Evolutionary conservation across 2,329 filamentous ascomycete genomes (phyloP), one percentile per base, ranked within the genome.

Genomic region (Claviceps sp.): DNA sequence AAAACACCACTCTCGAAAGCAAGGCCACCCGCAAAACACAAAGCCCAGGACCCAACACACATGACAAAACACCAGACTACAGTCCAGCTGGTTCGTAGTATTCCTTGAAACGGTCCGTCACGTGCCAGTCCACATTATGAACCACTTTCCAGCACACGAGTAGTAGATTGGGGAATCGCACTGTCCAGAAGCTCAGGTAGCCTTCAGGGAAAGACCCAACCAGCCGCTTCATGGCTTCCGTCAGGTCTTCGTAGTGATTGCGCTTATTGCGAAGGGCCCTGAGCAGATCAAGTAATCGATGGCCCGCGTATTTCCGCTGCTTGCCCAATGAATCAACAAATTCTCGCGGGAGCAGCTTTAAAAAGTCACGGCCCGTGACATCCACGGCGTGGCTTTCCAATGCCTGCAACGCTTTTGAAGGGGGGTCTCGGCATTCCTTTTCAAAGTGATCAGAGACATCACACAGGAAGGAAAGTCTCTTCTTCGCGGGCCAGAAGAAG

Each of bases 231-330:
- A 95, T 77, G 48, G 81, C 71, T 14, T 90, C 86, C 6, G 86
- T 78, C 87, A 98, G 91, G 65, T 98, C 93, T 62, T 95, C 90
- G 65, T 96, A 98, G 64, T 98, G 93, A 57, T 97, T 95, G 61
- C 86, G 87, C 78, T 98, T 98, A 70, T 98, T 98, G 24, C 93
- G 77, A 52, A 98, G 72, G 1, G 91, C 93, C 1, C 93, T 79
- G 20, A 98, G 71, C 22, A 98, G 74, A 67, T 98, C 93, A 51
- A 98, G 70, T 63, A 98, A 78, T 47, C 82, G 79, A 1, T 80
- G 78, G 0, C 90, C 90, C 0, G 86, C 93, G 68, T 98, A 98
- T 68, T 95, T 96, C 62, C 91, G 81, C 69, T 97, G 91, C 70
- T 94, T 95, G 54, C 89, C 90, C 6, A 97, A 76, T 2, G 85